phyloP scores from a whole-genome alignment of 352 stramenopile genomes.

The Pythium chondricola region DNA sequence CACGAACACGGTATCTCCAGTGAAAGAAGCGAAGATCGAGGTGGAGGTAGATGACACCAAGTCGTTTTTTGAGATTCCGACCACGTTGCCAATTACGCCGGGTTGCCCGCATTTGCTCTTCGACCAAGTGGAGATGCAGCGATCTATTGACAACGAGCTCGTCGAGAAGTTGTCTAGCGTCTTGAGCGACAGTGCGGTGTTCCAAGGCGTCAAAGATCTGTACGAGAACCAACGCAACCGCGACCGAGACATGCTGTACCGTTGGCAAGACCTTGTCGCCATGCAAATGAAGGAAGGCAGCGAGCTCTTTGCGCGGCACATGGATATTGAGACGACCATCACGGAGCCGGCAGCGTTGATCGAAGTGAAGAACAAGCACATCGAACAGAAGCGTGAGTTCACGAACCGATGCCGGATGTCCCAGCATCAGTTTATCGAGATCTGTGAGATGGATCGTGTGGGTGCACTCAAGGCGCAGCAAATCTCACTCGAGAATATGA shows the following conservation, averaged over 20 bases:
- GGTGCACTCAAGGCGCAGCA: conserved; percentile 60
- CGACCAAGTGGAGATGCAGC: conserved; percentile 32
- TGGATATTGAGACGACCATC: conserved; percentile 35
- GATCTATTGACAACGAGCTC: conserved; percentile 34
- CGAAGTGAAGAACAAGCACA: conserved; percentile 50
- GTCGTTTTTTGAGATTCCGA: conserved; percentile 49
- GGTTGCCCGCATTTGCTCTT: conserved; percentile 64
- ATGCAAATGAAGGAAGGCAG: conserved; percentile 83
- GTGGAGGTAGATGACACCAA: conserved; percentile 4
- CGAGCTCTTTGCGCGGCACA: conserved; percentile 56
- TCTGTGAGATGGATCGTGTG: conserved; percentile 58
- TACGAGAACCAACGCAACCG: conserved; percentile 48
- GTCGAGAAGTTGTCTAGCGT: conserved; percentile 55
- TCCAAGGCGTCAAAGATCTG: conserved; percentile 58
- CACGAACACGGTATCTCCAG: neutral
- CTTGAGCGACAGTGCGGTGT: conserved; percentile 56
- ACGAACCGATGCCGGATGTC: conserved; percentile 61
- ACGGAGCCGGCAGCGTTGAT: conserved; percentile 43
- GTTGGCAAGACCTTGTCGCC: conserved; percentile 70
- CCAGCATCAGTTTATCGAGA: conserved; percentile 74
- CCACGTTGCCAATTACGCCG: conserved; percentile 45
- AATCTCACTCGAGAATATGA: conserved; percentile 62
- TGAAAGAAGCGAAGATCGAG: conserved; percentile 11
- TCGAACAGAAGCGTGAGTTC: conserved; percentile 64
- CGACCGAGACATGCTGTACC: conserved; percentile 66